A percentile compares a stretch with the other conserved stretches of the same genome.
phyloP scores from a whole-genome alignment of 148 eudicot genomes.

The Camellia japonica region DNA sequence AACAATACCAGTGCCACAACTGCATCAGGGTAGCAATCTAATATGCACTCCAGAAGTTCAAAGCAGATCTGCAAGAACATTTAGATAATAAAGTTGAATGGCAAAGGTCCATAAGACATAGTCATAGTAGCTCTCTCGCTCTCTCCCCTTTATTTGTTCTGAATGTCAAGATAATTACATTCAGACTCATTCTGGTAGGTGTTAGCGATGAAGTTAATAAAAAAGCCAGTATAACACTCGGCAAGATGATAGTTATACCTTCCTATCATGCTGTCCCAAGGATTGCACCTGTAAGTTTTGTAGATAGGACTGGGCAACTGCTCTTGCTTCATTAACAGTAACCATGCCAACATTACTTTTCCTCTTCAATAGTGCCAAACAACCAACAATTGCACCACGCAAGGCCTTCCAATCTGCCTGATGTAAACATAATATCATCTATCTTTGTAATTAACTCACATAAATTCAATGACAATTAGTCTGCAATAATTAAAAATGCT shows the following conservation, averaged over 20 bases:
- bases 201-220: background rate
- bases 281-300: slow-evolving; percentile 75
- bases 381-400: slow-evolving; percentile 93
- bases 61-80: slow-evolving; percentile 69
- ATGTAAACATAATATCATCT: slow-evolving; percentile 37
- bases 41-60: slow-evolving; percentile 77
- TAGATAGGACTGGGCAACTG: slow-evolving; percentile 56
- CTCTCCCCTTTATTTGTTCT: background rate
- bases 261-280: slow-evolving; percentile 78
- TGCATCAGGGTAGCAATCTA: slow-evolving; percentile 55
- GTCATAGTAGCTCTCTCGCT: background rate
- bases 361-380: slow-evolving; percentile 78
- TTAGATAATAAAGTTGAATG: background rate
- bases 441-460: slow-evolving; percentile 15
- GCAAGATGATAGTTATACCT: slow-evolving; percentile 43
- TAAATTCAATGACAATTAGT: slow-evolving; percentile 4
- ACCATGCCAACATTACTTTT: slow-evolving; percentile 60
- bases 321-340: slow-evolving; percentile 50
- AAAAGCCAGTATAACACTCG: background rate
- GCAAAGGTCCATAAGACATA: background rate
- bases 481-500: background rate
- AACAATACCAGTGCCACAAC: slow-evolving; percentile 43
- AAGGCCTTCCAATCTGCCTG: slow-evolving; percentile 99
- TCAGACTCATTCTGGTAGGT: background rate
- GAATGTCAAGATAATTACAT: background rate